Base-by-base conservation (phyloP, 1,139 yeast species). In the Yamadazyma triangularis region DNA sequence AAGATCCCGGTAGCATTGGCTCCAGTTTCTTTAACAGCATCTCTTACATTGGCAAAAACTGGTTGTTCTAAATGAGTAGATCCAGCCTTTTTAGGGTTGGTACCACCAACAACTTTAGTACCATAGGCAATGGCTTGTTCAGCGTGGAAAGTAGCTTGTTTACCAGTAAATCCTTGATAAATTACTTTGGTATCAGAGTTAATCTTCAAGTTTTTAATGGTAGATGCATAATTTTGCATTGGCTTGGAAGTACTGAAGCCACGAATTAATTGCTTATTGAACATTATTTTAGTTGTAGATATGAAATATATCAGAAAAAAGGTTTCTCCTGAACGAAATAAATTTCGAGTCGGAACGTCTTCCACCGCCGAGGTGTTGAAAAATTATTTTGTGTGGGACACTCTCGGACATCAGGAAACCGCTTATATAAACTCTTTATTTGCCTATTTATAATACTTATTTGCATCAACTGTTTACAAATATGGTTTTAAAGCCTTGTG, bases 41-140 rank as follows among this genome's bases (percentile, higher is more conserved):
- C 97, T 35, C 73, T 78, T 27, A 91, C 96, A 30, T 75, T 61
- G 40, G 84, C 94, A 51, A 88, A 91, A 31, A 91, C 96, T 15
- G 98, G 99, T 53, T 70, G 68, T 46, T 77, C 96, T 57, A 93
- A 71, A 63, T 93, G 98, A 26, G 70, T 62, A 53, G 79, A 73
- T 36, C 99, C 99, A 22, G 98, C 98, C 67, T 91, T 93, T 73
- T 82, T 89, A 43, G 98, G 98, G 72, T 91, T 91, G 54, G 96
- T 91, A 61, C 99, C 99, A 48, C 98, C 98, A 27, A 91, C 96
- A 41, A 91, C 86, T 59, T 89, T 73, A 38, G 97, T 89, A 45
- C 96, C 96, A 60, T 84, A 85, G 28, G 77, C 91, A 51, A 82
- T 73, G 35, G 97, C 96, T 64, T 89, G 95, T 62, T 86, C 79